These are phyloP conservation scores for Uronychia setigera DNA, from an alignment of 73 alveolate genomes.

Conservation along the genomic window DNA sequence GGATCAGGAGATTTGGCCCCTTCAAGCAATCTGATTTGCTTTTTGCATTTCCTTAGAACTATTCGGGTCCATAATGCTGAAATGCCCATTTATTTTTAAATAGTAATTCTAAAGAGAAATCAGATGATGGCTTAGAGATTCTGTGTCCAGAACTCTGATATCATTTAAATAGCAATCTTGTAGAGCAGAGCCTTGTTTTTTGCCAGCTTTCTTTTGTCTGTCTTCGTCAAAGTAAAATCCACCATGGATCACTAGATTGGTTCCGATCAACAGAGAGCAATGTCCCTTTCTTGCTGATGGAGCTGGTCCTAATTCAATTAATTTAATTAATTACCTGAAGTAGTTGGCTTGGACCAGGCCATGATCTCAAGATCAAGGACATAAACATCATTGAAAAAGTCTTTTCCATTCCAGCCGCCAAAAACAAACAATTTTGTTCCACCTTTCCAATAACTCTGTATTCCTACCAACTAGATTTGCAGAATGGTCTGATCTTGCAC, in stretches of 20 bases:
- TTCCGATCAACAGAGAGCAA: constrained; percentile 95
- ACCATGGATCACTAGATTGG: constrained; percentile 92
- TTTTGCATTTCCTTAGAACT: no score
- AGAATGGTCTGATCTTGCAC: constrained; percentile 95
- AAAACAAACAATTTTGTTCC: constrained; percentile 95
- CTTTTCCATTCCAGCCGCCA: constrained; percentile 98
- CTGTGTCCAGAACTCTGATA: constrained; percentile 96
- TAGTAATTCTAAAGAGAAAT: no score
- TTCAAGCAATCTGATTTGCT: no score
- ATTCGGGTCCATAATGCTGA: no score
- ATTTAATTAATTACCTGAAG: constrained; percentile 48
- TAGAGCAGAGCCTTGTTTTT: constrained; percentile 89
- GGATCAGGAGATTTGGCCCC: no score
- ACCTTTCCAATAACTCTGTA: background rate
- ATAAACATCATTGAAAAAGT: constrained; percentile 94
- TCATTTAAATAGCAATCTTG: constrained; percentile 96
- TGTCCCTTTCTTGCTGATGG: constrained; percentile 98
- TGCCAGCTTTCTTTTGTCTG: constrained; percentile 75
- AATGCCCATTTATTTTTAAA: no score
- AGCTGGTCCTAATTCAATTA: constrained; percentile 81
- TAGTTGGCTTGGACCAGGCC: constrained; percentile 98
- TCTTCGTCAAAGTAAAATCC: constrained; percentile 92
- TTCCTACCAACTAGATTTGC: constrained; percentile 89
- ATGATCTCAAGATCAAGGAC: constrained; percentile 96
- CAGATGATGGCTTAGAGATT: no score